Percentiles rank a stretch among this genome's conserved stretches.
These are phyloP conservation scores for Apocynum venetum DNA, from an alignment of 257 asterid species.

Conservation along the genomic window DNA sequence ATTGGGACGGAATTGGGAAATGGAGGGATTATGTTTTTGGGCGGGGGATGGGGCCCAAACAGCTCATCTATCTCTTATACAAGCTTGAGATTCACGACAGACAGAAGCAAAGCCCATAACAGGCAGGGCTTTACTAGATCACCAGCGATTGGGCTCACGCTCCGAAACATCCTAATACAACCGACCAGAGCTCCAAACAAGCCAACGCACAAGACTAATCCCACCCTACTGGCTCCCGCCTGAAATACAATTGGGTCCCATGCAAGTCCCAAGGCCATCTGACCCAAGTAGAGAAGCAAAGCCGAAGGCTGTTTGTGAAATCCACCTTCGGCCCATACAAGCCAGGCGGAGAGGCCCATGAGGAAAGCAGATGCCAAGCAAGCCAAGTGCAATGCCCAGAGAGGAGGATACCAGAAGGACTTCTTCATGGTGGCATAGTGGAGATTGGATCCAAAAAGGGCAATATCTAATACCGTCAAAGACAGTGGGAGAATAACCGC, in stretches of 20 bases:
- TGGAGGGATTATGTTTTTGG: too few species aligned
- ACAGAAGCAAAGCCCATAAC: constrained; percentile 55
- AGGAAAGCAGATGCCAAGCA: constrained; percentile 48
- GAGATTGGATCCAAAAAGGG: constrained; percentile 54
- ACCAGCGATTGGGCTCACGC: constrained; percentile 71
- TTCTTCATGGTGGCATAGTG: constrained; percentile 52
- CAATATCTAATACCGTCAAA: constrained; percentile 47
- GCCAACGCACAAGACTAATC: constrained; percentile 54
- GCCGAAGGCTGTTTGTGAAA: constrained; percentile 66
- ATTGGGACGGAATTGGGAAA: too few species aligned
- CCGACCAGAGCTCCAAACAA: constrained; percentile 58
- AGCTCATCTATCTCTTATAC: constrained; percentile 14
- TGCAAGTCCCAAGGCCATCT: constrained; percentile 46
- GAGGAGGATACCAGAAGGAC: constrained; percentile 73
- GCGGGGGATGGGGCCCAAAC: too few species aligned
- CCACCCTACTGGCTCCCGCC: constrained; percentile 50
- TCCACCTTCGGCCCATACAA: constrained; percentile 94
- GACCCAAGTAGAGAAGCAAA: constrained; percentile 47
- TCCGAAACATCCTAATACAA: constrained; percentile 45
- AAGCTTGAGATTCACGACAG: constrained; percentile 55
- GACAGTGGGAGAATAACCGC: constrained; percentile 63
- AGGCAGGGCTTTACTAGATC: constrained; percentile 68
- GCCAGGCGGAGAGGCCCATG: constrained; percentile 85
- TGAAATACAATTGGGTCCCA: constrained; percentile 89
- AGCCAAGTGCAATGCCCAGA: constrained; percentile 80